These are phyloP conservation scores for Yamadazyma dushanensis DNA, from an alignment of 1,139 yeast species.

Conservation along the genomic window DNA sequence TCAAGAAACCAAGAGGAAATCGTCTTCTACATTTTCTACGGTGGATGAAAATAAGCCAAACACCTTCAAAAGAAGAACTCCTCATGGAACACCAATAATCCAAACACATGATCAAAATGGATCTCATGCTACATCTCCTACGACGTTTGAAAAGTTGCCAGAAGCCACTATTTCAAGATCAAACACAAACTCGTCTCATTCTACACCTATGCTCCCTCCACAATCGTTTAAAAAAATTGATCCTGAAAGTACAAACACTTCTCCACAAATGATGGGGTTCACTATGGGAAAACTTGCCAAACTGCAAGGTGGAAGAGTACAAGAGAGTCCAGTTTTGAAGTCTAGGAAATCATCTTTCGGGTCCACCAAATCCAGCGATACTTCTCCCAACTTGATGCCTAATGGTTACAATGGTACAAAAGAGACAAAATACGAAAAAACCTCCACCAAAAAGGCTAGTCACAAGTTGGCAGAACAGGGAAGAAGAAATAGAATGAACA, in stretches of 20 bases:
- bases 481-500: slow-evolving; percentile 86
- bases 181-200: slow-evolving; percentile 11
- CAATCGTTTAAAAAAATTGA: slow-evolving; percentile 28
- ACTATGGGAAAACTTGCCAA: slow-evolving; percentile 51
- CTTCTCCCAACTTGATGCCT: slow-evolving; percentile 19
- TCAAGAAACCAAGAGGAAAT: slow-evolving; percentile 29
- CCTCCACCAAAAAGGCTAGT: slow-evolving; percentile 63
- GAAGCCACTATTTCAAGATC: slow-evolving; percentile 28
- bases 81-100: slow-evolving; percentile 50
- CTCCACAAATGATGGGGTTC: slow-evolving; percentile 44
- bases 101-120: slow-evolving; percentile 10
- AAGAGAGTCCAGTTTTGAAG: slow-evolving; percentile 11
- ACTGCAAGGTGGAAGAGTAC: slow-evolving; percentile 20
- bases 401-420: slow-evolving; percentile 11
- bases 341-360: slow-evolving; percentile 19
- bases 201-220: slow-evolving; percentile 44
- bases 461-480: slow-evolving; percentile 97
- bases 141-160: slow-evolving; percentile 36
- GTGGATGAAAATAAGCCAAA: slow-evolving; percentile 23
- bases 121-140: slow-evolving; percentile 10
- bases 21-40: slow-evolving; percentile 37
- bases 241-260: slow-evolving; percentile 15
- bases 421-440: slow-evolving; percentile 20
- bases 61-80: slow-evolving; percentile 40
- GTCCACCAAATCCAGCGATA: slow-evolving; percentile 18